Evolutionary conservation across 345 rosid genomes (phyloP), one percentile per base, ranked within the genome.

Genomic region (Clausena lansium): DNA sequence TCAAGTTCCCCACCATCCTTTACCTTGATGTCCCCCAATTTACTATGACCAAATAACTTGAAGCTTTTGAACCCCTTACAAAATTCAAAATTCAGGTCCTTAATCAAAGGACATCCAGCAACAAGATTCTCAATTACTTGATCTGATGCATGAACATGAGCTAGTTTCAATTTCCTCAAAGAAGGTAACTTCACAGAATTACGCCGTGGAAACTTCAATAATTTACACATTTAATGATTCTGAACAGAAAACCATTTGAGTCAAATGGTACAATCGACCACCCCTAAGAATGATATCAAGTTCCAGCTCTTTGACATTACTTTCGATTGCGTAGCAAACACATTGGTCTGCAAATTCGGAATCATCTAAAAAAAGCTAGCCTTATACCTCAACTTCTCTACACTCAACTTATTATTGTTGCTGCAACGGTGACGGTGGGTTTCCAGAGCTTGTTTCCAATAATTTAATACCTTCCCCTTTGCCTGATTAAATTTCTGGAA

Each of bases 51-150:
- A 17, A 36, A 27, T 19, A 73, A 36, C 55, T 60, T n/a, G 8
- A 73, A 2, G 19, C 5, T 60, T 32, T 36, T 59, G 20, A 60
- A 41, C 4, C 67, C 76, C 19, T 15, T 0, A 41, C 76, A 60
- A 1, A 9, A n/a, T 14, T 2, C 4, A 6, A 73, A 4, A 38
- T 5, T 7, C 27, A 39, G 14, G 28, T 73, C 36, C 57, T 73
- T 68, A 60, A 73, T 27, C 67, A 60, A 17, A 60, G 76, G 76
- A 27, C 67, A 73, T 0, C 76, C 67, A 17, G 10, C 55, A 25
- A 60, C 24, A 6, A 73, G 9, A 38, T 41, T 60, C 20, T 60
- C 36, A 17, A 60, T 57, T 9, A 14, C 38, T 9, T 57, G 2
- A 36, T 38, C 38, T 45, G 50, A 55, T 8, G 57, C 38, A 15